A percentile compares a stretch with the other conserved stretches of the same genome.
Evolutionary conservation across 345 rosid species (phyloP).

Genomic region (Citrus hindsii): DNA sequence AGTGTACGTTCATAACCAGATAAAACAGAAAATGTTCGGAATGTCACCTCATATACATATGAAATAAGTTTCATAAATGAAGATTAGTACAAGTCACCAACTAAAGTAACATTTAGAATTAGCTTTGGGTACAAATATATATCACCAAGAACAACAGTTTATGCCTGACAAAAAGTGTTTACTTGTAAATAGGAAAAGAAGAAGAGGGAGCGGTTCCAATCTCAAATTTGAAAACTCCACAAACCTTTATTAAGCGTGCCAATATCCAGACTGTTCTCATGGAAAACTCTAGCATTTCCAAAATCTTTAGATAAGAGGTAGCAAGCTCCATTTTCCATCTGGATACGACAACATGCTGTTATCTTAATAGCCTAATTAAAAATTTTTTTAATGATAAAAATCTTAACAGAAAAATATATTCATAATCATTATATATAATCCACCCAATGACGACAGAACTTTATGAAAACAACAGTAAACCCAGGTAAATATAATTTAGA

Average conservation of each 20-base stretch:
- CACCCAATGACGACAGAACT: not conserved
- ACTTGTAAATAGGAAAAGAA: not conserved
- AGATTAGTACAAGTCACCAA: not conserved
- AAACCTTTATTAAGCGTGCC: constrained; percentile 64
- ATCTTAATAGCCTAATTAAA: constrained; percentile 1
- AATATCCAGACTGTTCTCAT: constrained; percentile 49
- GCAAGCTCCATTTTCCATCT: constrained; percentile 50
- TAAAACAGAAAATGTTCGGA: not conserved
- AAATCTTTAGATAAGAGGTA: constrained; percentile 61
- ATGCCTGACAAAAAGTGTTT: not conserved
- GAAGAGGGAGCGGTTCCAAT: not conserved
- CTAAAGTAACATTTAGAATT: not conserved
- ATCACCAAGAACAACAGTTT: not conserved
- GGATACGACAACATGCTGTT: constrained; percentile 16
- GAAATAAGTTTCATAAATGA: not conserved
- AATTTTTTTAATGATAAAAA: not conserved
- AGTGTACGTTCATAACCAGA: not conserved
- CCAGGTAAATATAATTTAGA: not conserved
- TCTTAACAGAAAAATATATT: not conserved
- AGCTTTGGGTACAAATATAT: not conserved
- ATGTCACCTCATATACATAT: too few species aligned
- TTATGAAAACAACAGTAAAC: constrained; percentile 4
- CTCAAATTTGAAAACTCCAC: constrained; percentile 4
- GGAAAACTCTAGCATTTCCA: constrained; percentile 43
- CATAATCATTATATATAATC: not conserved